phyloP scores from a whole-genome alignment of 2,329 filamentous ascomycete genomes.

The Botryotinia calthae region DNA sequence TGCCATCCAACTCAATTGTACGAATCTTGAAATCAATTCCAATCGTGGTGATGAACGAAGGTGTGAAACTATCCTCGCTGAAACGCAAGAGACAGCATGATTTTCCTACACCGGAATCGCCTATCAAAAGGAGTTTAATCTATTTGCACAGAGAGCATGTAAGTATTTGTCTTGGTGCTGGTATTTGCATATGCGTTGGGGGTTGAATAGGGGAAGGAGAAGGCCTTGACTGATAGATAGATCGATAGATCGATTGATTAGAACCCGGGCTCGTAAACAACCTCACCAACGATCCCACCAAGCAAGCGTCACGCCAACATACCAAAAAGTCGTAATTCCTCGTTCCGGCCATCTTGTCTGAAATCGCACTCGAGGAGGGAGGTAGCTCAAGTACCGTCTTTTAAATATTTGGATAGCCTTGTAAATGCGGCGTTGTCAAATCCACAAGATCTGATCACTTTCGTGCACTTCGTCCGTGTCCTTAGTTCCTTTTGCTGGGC shows the following conservation, averaged over 20 bases:
- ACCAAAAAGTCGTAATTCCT: slow-evolving; percentile 99
- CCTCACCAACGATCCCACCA: background rate
- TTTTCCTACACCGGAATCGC: slow-evolving; percentile 99
- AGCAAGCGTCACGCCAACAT: slow-evolving; percentile 35
- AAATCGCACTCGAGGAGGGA: slow-evolving; percentile 20
- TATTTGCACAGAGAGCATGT: slow-evolving; percentile 25
- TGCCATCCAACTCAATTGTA: slow-evolving; percentile 97
- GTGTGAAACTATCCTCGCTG: slow-evolving; percentile 98
- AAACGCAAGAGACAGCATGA: slow-evolving; percentile 97
- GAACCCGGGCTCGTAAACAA: background rate
- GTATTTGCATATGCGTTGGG: background rate
- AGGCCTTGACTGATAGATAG: slow-evolving; percentile 2
- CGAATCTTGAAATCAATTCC: slow-evolving; percentile 99
- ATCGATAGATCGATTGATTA: background rate
- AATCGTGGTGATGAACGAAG: slow-evolving; percentile 99
- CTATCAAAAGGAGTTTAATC: slow-evolving; percentile 98
- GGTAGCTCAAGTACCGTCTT: slow-evolving; percentile 22
- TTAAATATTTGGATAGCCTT: slow-evolving; percentile 15
- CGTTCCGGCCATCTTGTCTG: slow-evolving; percentile 77
- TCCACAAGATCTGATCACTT: slow-evolving; percentile 13
- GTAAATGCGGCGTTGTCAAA: slow-evolving; percentile 16
- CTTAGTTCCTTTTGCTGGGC: slow-evolving; percentile 7
- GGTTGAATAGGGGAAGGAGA: slow-evolving; percentile 7
- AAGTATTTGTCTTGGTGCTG: background rate
- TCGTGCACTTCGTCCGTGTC: slow-evolving; percentile 13